Base-by-base conservation (phyloP, 1,284 basidiomycete genomes). In the Fistulina hepatica region DNA sequence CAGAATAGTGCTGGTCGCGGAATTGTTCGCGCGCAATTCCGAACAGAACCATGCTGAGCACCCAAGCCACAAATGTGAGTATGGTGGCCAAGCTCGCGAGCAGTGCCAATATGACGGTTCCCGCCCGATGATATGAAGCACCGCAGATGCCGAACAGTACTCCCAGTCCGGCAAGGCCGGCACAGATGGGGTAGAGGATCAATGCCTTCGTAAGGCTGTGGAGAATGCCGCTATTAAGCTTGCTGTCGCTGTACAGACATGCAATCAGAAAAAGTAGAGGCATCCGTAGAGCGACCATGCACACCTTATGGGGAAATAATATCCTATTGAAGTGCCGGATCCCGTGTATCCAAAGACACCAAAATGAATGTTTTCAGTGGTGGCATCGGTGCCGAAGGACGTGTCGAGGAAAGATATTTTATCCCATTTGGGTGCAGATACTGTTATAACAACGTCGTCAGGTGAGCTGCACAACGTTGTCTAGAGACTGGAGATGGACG, bases 1-100 rank as follows among this genome's bases (percentile, higher is more conserved):
- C 76, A 19, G 48, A 22, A 39, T 62, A 55, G 21, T 70, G 73
- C 13, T 64, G 61, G 42, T 71, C 58, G 37, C 67, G 61, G 50
- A 82, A 67, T 36, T 70, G 67, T 49, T 71, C 57, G 45, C 75
- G 73, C 17, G 73, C 73, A 41, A 83, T 69, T 39, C 76, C 76
- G 59, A 82, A 91, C 38, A 91, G 69, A 20, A 75, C 73, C 73
- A 88, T 81, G 59, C 84, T 82, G 53, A 89, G 65, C 32, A 85
- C 60, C 60, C 76, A 88, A 3, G 65, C 76, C 48, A 85, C 59
- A 37, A 86, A 64, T 4, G 75, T 76, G 48, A 70, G 57, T 41
- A 88, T 53, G 22, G 72, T 61, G 5, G 77, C 82, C 39, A 89
- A 63, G 11, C 71, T 67, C 42, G 76, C 63, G 37, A 73, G 47